Evolutionary conservation across 345 rosid genomes (phyloP), one percentile per base, ranked within the genome.

Genomic region (Reutealis trisperma): DNA sequence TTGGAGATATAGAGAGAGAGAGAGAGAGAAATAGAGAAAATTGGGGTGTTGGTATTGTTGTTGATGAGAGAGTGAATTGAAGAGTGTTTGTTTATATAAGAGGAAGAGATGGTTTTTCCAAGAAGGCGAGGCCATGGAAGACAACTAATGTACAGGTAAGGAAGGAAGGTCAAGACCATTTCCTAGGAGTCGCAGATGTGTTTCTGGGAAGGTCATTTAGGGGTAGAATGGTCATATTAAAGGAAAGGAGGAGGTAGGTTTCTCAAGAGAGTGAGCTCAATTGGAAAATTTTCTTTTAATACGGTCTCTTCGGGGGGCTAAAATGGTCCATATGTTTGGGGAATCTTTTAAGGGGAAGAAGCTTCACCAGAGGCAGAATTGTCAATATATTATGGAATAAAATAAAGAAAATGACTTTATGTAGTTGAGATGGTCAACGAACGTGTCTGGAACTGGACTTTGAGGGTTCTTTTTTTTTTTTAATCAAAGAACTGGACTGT

Each of bases 61-160:
- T 2, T 9, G 27, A 19, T 30, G 72, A 15, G 25, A 25, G 47
- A 34, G 6, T 44, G 3, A 18, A 15, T 34, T 2, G 4, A 37
- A 6, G 45, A 5, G 66, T 10, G 41, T 0, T 63, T 4, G 49
- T 7, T 47, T 82, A 74, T 68, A 80, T 71, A 79, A 61, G 72
- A 4, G 21, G 73, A 73, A 83, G 41, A 68, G 57, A 59, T 44
- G 86, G 81, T 74, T 78, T 78, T 91, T 87, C 96, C 87, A 69
- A 86, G 88, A 90, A 89, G 84, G 92, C 82, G 85, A 60, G 85
- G 78, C 81, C 82, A 85, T 79, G 79, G 84, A 71, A 67, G 90
- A 73, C 94, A 92, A 82, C 93, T 85, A 70, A 84, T 79, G n/a
- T 55, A 86, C 86, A 86, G 89, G 70, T 82, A 76, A 78, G 42